Conservation (phyloP, 768 basidiomycete genomes). For the Lactarius pseudohatsudake region DNA sequence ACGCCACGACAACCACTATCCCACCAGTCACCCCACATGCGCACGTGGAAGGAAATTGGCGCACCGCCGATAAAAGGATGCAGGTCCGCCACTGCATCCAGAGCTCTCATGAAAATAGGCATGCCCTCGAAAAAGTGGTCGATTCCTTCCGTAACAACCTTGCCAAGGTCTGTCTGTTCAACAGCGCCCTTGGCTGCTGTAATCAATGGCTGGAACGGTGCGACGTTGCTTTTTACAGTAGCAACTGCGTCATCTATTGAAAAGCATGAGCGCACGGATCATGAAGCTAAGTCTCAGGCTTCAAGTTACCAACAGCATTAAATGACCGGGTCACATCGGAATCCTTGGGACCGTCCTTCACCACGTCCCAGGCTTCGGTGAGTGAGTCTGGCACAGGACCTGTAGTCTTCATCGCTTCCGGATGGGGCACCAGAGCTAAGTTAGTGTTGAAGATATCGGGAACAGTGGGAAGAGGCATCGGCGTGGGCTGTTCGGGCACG, state of each 20-base stretch:
- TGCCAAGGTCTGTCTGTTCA: conserved; percentile 7
- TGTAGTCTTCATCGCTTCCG: neutral
- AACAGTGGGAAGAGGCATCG: neutral
- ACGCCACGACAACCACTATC: conserved; percentile 49
- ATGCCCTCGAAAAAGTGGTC: conserved; percentile 32
- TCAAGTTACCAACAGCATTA: neutral
- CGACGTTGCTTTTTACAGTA: neutral
- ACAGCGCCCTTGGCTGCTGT: neutral
- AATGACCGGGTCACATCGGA: neutral
- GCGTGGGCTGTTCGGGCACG: neutral
- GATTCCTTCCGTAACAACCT: conserved; percentile 28
- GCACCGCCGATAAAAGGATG: conserved; percentile 36
- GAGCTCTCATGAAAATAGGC: conserved; percentile 33
- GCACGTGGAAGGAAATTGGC: neutral
- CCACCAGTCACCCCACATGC: neutral
- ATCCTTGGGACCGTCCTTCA: neutral
- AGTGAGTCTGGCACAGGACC: conserved; percentile 7
- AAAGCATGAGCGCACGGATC: neutral
- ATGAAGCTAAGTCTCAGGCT: neutral
- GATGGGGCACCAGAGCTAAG: neutral
- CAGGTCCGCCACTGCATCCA: conserved; percentile 34
- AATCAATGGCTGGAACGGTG: conserved; percentile 4
- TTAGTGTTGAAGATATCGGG: neutral
- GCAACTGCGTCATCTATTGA: neutral
- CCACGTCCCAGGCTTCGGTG: neutral